phyloP scores from a whole-genome alignment of 805 yeast genomes.

The Starmerella asiatica region DNA sequence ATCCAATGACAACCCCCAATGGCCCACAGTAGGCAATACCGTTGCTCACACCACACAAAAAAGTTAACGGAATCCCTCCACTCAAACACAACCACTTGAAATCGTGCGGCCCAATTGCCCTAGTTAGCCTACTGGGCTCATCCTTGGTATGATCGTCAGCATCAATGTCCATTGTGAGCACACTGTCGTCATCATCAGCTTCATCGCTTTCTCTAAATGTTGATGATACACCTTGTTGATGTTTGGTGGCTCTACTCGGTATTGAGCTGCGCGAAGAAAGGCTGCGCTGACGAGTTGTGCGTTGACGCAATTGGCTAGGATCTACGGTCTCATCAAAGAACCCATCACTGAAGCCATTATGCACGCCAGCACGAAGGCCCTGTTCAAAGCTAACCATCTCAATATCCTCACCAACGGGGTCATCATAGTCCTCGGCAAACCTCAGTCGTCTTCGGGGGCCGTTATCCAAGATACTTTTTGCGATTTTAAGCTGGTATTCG shows the following conservation, averaged over 20 bases:
- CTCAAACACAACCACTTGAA: constrained; percentile 14
- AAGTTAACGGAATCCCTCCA: constrained; percentile 11
- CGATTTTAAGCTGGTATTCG: constrained; percentile 21
- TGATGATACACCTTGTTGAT: no score
- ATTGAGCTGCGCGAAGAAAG: not conserved
- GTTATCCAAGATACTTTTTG: constrained; percentile 19
- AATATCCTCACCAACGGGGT: not conserved
- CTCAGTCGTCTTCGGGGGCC: constrained; percentile 8
- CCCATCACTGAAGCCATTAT: constrained; percentile 2
- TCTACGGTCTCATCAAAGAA: constrained; percentile 1
- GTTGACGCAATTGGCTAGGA: not conserved
- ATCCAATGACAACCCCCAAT: constrained; percentile 12
- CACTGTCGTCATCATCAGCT: constrained; percentile 17
- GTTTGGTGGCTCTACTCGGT: not conserved
- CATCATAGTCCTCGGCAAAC: constrained; percentile 3
- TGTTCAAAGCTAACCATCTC: not conserved
- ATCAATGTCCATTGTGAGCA: constrained; percentile 23
- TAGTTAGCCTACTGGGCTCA: constrained; percentile 4
- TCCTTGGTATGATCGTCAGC: constrained; percentile 1
- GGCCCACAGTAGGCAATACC: constrained; percentile 15
- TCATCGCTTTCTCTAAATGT: constrained; percentile 3
- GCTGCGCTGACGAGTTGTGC: not conserved
- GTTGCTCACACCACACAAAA: constrained; percentile 8
- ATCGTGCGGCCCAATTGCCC: constrained; percentile 7
- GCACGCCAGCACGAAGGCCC: not conserved